Evolutionary conservation across 441 rosid genomes (phyloP).

Genomic region (Croton setiger): DNA sequence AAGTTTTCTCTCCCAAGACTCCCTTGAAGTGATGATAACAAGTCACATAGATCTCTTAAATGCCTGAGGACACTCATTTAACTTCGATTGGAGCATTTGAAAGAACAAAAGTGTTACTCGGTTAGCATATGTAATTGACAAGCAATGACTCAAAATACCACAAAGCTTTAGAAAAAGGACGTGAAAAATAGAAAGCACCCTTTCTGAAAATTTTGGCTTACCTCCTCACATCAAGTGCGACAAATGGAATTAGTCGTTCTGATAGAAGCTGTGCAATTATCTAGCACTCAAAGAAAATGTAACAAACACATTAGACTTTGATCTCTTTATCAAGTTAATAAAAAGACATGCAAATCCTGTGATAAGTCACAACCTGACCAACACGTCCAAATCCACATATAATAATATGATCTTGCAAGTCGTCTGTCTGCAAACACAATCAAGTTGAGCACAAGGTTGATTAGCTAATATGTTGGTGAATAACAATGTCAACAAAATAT

Average conservation of each 20-base stretch:
- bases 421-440: constrained; percentile 75
- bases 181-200: not conserved
- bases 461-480: constrained; percentile 5
- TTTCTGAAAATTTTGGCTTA: constrained; percentile 30
- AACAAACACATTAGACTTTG: constrained; percentile 6
- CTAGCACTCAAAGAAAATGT: constrained; percentile 38
- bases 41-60: not conserved
- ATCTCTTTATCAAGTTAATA: constrained; percentile 5
- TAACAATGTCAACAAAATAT: not conserved
- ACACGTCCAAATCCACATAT: constrained; percentile 98
- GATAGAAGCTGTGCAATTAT: constrained; percentile 99
- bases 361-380: constrained; percentile 64
- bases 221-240: constrained; percentile 97
- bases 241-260: constrained; percentile 94
- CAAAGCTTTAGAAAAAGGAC: not conserved
- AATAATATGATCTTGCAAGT: constrained; percentile 93
- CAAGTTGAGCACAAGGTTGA: constrained; percentile 22
- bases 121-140: not conserved
- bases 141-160: constrained; percentile 1
- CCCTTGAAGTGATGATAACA: constrained; percentile 1
- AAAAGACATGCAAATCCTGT: constrained; percentile 17
- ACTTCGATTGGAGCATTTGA: constrained; percentile 1
- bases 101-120: not conserved
- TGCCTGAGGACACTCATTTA: not conserved
- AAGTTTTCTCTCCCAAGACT: constrained; percentile 1